Base-by-base conservation (phyloP, 1,284 basidiomycete species). In the Ceratobasidium sp. region DNA sequence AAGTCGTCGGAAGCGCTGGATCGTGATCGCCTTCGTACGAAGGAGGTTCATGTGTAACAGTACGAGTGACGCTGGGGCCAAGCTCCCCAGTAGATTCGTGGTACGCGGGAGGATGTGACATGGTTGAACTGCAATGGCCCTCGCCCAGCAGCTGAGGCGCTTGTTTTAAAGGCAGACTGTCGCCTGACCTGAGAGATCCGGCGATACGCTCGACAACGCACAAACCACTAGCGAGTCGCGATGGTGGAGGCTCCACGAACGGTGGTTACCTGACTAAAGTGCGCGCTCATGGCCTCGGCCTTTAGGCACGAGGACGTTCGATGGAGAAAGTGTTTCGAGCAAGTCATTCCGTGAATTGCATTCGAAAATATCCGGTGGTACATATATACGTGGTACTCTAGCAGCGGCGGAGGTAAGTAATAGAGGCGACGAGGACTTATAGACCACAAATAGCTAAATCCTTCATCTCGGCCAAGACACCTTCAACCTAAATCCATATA, bases 381-480 rank as follows among this genome's bases (percentile, higher is more conserved):
- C 36, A 41, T 41, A 41, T 4, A 41, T 41, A 41, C 36, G 36
- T 19, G 27, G 45, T 64, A 44, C 62, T 62, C n/a, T 56, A 27
- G 22, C 36, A 11, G 36, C 36, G 36, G 36, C 11, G 36, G 60
- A 45, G 14, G 6, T 22, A 45, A 47, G 60, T 27, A 45, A 33
- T 50, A 31, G 53, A 41, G 47, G 27, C 54, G 27, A 47, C 67
- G 31, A 50, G 44, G 31, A 36, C 14, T 60, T 36, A 72, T 29
- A 72, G 36, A 24, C 77, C 93, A 80, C 93, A 97, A 80, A 99
- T 99, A 9, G 93, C 93, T 69, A 99, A 84, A 82, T 97, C 96
- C 81, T 92, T 90, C 97, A 99, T 99, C 85, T 99, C 96, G 80
- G 96, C 94, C 73, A 99, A 84, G 15, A 96, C 95, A 22, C 91